Evolutionary conservation across 139 green algal species (phyloP), one percentile per base, ranked within the genome.

Genomic region (Gonium pectorale): DNA sequence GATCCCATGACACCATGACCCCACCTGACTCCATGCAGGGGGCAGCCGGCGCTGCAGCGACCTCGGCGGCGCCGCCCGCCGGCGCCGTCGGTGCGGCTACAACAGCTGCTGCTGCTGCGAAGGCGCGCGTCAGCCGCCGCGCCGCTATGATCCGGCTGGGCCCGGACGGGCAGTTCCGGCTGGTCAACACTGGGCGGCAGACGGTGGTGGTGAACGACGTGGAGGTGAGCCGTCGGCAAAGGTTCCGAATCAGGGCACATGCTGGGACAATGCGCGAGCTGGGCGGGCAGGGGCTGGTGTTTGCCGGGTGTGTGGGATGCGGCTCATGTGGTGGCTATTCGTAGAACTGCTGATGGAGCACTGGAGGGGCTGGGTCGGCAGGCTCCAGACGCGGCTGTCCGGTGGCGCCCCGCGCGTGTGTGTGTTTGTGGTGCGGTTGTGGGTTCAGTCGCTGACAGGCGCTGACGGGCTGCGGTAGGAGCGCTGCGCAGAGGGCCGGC

Each of bases 151-250:
- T 88, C 27, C 44, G 60, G 5, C 71, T 94, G 68, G 80, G 86
- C 7, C 27, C 80, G 6, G 86, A 90, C 64, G 90, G 90, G 31
- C 11, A 40, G 74, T 93, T 92, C 56, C 44, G 38, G 9, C 66
- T 94, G 44, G 40, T 59, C 46, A 92, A 90, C 86, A 64, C 59
- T 22, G 91, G 91, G 17, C 85, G 86, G 9, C 79, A 90, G 66
- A n/a, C 26, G 31, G 33, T 88, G 84, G 24, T 37, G 44, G 74
- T 88, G 3, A 79, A 88, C 51, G 84, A 46, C 19, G 21, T 86
- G 19, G 17, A 22, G 79, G 79, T 86, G 64, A 60, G 79, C 2
- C n/a, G 21, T n/a, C n/a, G n/a, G n/a, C n/a, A n/a, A n/a, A n/a
- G n/a, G n/a, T n/a, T n/a, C n/a, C n/a, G n/a, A n/a, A n/a, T n/a